Evolutionary conservation across 495 filamentous ascomycete genomes (phyloP).

Genomic region (Pseudoneurospora amorphoporcata): DNA sequence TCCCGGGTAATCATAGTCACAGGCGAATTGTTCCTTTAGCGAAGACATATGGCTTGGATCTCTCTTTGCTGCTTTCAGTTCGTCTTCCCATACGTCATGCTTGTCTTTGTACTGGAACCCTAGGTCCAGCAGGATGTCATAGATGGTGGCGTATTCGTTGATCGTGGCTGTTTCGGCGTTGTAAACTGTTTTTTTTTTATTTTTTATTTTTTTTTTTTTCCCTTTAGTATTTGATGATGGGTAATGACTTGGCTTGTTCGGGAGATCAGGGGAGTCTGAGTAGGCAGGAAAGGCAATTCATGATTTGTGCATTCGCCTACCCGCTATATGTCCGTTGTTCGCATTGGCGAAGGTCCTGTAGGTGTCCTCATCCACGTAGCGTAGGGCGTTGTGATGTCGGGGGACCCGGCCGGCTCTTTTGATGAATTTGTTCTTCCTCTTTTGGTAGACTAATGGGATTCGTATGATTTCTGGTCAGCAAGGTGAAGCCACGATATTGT

Average conservation of each 20-base stretch:
- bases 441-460: background rate
- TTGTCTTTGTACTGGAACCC: background rate
- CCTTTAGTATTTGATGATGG: background rate
- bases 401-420: conserved; percentile 9
- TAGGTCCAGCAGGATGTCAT: conserved; percentile 1
- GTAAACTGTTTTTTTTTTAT: conserved; percentile 8
- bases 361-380: background rate
- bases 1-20: background rate
- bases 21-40: background rate
- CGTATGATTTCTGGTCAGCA: background rate
- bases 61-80: background rate
- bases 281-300: background rate
- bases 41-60: background rate
- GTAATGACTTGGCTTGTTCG: background rate
- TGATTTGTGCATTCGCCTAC: background rate
- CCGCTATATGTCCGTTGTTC: conserved; percentile 16
- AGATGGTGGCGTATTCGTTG: conserved; percentile 16
- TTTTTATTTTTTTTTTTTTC: background rate
- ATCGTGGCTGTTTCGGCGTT: conserved; percentile 11
- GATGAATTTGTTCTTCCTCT: background rate
- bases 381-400: conserved; percentile 3
- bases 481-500: background rate
- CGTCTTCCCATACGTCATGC: background rate
- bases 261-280: background rate
- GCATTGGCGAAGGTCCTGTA: conserved; percentile 13